phyloP scores from a whole-genome alignment of 768 basidiomycete species.

The Strobilomyces dryophilus region DNA sequence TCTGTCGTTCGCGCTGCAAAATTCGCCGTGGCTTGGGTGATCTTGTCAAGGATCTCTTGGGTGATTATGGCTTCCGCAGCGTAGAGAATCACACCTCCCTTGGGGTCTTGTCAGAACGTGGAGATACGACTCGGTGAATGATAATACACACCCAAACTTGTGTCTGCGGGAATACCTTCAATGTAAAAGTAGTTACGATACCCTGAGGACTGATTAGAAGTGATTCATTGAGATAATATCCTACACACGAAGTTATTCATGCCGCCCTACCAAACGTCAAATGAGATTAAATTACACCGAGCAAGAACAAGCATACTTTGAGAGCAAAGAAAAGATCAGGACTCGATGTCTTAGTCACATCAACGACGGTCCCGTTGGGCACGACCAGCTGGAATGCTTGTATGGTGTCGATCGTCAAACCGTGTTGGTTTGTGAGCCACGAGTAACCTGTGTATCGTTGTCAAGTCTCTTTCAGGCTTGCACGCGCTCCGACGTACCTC shows the following conservation, averaged over 20 bases:
- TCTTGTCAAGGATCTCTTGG: conserved; percentile 2
- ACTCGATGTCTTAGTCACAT: conserved; percentile 31
- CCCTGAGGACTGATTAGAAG: conserved; percentile 32
- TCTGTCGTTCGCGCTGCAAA: conserved; percentile 19
- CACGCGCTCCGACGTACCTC: no score
- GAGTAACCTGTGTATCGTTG: conserved; percentile 13
- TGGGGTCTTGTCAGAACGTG: neutral
- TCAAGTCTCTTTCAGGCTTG: neutral
- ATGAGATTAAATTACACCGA: neutral
- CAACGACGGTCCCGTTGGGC: conserved; percentile 36
- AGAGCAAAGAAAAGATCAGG: conserved; percentile 39
- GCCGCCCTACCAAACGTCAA: conserved; percentile 43
- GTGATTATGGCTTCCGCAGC: neutral
- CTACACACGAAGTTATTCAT: conserved; percentile 52
- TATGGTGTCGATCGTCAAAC: conserved; percentile 55
- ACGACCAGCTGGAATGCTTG: conserved; percentile 53
- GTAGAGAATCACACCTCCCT: conserved; percentile 49
- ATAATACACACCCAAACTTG: conserved; percentile 51
- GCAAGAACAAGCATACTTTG: conserved; percentile 26
- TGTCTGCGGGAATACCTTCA: conserved; percentile 51
- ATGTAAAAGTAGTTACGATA: conserved; percentile 54
- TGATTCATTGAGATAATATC: neutral
- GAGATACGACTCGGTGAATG: neutral
- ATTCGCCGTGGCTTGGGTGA: conserved; percentile 17
- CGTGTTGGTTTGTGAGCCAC: conserved; percentile 59